A percentile compares a stretch with the other conserved stretches of the same genome.
These are phyloP conservation scores for Melocanna baccifera DNA, from an alignment of 176 grass and related monocot genomes.

Conservation along the genomic window DNA sequence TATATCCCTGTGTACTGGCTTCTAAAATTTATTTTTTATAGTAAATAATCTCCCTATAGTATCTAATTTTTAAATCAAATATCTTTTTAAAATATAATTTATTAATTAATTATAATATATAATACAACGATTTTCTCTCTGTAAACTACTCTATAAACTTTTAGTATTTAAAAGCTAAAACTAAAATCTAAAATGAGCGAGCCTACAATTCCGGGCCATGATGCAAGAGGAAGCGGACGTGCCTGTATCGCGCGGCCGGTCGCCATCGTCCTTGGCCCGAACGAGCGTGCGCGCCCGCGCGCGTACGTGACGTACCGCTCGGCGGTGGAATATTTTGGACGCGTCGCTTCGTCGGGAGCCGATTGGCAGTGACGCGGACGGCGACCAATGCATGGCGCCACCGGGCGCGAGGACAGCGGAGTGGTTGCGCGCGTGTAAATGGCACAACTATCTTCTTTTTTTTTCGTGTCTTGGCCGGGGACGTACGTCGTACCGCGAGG, in stretches of 20 bases:
- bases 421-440: slow-evolving; percentile 36
- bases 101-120: no score
- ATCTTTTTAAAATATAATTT: no score
- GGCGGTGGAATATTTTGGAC: slow-evolving; percentile 20
- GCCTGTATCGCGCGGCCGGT: slow-evolving; percentile 14
- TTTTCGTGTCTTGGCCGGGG: neutral
- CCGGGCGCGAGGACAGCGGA: slow-evolving; percentile 4
- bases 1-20: no score
- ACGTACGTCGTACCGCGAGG: slow-evolving; percentile 20
- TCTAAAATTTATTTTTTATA: no score
- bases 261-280: neutral
- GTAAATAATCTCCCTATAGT: no score
- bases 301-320: neutral
- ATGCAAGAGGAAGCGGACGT: neutral
- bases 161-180: no score
- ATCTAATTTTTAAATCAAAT: no score
- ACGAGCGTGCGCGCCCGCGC: neutral
- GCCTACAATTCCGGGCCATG: neutral
- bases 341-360: slow-evolving; percentile 12
- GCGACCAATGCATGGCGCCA: neutral
- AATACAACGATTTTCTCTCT: no score
- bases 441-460: neutral
- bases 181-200: accelerated
- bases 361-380: neutral
- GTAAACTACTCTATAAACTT: no score